Evolutionary conservation across 208 protist genomes (phyloP).

Genomic region (Crithidia bombi): DNA sequence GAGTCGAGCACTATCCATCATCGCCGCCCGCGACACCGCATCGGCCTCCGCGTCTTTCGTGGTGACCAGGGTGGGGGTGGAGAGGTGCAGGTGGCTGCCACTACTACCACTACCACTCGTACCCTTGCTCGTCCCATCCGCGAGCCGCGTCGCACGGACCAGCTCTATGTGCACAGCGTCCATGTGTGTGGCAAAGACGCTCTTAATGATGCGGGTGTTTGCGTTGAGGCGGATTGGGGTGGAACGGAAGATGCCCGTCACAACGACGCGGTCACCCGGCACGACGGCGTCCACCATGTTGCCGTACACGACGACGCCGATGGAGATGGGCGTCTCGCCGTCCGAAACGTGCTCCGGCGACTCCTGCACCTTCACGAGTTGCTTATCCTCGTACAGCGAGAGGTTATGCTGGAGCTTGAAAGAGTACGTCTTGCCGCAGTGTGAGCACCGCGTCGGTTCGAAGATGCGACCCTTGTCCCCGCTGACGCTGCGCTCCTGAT

Average conservation of each 20-base stretch:
- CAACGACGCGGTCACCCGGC: conserved; percentile 97
- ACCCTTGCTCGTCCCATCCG: conserved; percentile 9
- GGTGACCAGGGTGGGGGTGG: conserved; percentile 20
- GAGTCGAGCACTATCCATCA: conserved; percentile 63
- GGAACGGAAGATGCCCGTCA: conserved; percentile 98
- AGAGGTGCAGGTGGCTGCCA: conserved; percentile 6
- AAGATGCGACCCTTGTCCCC: conserved; percentile 93
- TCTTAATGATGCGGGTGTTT: conserved; percentile 92
- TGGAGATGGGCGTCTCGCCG: conserved; percentile 98
- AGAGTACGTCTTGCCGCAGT: conserved; percentile 86
- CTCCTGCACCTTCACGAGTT: conserved; percentile 98
- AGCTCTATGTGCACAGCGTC: conserved; percentile 98
- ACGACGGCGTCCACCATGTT: conserved; percentile 95
- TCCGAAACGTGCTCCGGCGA: conserved; percentile 97
- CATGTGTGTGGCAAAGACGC: conserved; percentile 97
- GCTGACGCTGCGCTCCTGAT: conserved; percentile 71
- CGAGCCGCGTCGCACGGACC: conserved; percentile 35
- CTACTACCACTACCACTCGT: not conserved
- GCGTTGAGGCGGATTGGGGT: conserved; percentile 93
- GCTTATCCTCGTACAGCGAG: conserved; percentile 96
- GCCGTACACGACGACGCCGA: conserved; percentile 96
- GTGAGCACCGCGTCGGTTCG: conserved; percentile 96
- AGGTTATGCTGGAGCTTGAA: conserved; percentile 96
- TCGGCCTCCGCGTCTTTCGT: conserved; percentile 15
- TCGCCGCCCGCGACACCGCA: conserved; percentile 12